phyloP scores from a whole-genome alignment of 805 yeast genomes.

The Komagataella phaffii region DNA sequence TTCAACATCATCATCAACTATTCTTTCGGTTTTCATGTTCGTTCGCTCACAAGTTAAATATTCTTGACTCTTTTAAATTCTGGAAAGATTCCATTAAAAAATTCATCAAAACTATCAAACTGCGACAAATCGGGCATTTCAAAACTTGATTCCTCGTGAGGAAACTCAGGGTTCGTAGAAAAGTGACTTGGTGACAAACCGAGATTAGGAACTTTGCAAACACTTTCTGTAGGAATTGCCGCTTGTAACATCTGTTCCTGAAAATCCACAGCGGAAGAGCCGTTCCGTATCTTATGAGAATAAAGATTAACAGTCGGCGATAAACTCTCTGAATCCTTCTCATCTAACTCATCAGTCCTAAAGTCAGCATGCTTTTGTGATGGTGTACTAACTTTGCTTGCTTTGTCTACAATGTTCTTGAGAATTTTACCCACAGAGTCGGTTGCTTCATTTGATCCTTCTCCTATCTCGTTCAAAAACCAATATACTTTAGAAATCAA shows the following conservation, averaged over 20 bases:
- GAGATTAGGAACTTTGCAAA: background rate
- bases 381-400: constrained; percentile 11
- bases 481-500: constrained; percentile 41
- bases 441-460: constrained; percentile 42
- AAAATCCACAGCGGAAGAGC: background rate
- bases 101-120: constrained; percentile 41
- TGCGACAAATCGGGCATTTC: constrained; percentile 31
- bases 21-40: no score
- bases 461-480: constrained; percentile 45
- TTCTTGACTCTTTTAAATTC: constrained; percentile 3
- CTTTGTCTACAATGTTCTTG: constrained; percentile 32
- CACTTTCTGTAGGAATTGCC: background rate
- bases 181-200: background rate
- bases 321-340: background rate
- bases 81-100: constrained; percentile 32
- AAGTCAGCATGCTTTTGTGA: background rate
- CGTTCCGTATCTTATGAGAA: background rate
- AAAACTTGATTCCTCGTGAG: background rate
- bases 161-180: background rate
- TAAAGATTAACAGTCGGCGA: background rate
- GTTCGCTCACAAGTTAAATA: background rate
- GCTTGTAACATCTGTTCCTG: background rate
- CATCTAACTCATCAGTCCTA: background rate
- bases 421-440: constrained; percentile 46
- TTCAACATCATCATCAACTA: no score